Conservation (phyloP, 805 yeast genomes). For the Cyberlindnera nakhonratchasimensis region DNA sequence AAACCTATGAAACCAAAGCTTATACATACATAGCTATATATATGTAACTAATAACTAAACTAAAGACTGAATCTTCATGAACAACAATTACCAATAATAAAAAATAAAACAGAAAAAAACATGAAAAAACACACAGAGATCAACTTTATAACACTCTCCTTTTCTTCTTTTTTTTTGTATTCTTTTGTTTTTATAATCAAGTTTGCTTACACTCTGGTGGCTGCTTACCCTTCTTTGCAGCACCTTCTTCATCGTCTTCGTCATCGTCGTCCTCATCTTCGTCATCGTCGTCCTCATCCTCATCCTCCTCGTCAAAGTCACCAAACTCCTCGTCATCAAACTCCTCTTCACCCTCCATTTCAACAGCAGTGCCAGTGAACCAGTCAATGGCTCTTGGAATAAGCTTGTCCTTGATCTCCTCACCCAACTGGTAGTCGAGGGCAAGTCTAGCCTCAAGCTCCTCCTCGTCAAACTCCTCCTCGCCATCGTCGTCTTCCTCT, state of each 20-base stretch:
- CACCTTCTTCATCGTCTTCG: conserved; percentile 23
- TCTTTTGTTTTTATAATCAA: too few relatives aligned
- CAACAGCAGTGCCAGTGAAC: conserved; percentile 97
- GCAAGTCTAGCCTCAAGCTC: conserved; percentile 84
- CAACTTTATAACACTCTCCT: too few relatives aligned
- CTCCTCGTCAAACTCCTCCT: conserved; percentile 61
- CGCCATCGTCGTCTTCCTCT: conserved; percentile 46
- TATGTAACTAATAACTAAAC: too few relatives aligned
- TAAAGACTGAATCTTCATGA: too few relatives aligned
- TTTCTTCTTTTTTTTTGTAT: too few relatives aligned
- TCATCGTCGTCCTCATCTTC: conserved; percentile 34
- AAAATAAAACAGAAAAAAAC: background rate
- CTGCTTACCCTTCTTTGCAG: conserved; percentile 36
- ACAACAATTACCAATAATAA: too few relatives aligned
- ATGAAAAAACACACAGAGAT: background rate
- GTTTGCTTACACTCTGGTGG: conserved; percentile 75
- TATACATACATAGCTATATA: too few relatives aligned
- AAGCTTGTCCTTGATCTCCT: conserved; percentile 91
- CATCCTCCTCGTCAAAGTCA: conserved; percentile 37
- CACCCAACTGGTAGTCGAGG: conserved; percentile 92
- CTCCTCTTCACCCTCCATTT: conserved; percentile 57
- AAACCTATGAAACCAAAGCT: too few relatives aligned
- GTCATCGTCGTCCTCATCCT: conserved; percentile 38
- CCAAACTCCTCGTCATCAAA: conserved; percentile 46
- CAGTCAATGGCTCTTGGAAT: conserved; percentile 97